A percentile compares a stretch with the other conserved stretches of the same genome.
Evolutionary conservation across 2,329 filamentous ascomycete species (phyloP).

Genomic region (Colletotrichum tropicale): DNA sequence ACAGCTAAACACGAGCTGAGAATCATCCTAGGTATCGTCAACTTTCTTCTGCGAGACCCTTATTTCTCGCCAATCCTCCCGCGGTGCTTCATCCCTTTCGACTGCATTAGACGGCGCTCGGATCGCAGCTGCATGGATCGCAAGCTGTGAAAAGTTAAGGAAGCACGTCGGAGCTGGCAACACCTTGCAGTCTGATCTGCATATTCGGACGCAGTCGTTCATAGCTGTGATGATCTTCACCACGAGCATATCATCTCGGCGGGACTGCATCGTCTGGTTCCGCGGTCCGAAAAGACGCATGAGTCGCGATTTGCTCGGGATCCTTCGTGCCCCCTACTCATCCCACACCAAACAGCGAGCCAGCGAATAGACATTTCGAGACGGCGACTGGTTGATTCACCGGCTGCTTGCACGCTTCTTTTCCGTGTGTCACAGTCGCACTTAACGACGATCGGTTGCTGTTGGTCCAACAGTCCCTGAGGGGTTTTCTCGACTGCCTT

Average conservation of each 20-base stretch:
- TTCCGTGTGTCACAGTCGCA: not conserved
- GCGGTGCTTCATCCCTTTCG: conserved; percentile 1
- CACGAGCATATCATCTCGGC: not conserved
- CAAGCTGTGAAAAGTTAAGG: not conserved
- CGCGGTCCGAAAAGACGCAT: not conserved
- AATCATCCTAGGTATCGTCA: not conserved
- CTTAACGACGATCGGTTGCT: not conserved
- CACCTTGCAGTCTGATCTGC: not conserved
- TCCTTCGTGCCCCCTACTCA: not conserved
- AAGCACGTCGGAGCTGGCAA: not conserved
- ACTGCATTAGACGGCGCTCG: not conserved
- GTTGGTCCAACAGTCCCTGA: not conserved
- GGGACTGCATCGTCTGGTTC: not conserved
- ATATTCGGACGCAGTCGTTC: not conserved
- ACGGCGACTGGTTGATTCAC: not conserved
- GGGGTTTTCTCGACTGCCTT: not conserved
- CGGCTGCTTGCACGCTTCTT: not conserved
- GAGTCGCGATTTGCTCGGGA: not conserved
- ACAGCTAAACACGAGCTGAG: not conserved
- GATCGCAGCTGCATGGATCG: not conserved
- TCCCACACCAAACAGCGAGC: not conserved
- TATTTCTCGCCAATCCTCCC: not conserved
- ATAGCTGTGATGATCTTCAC: not conserved
- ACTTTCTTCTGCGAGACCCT: not conserved
- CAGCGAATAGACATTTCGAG: not conserved